Base-by-base conservation (phyloP, 2,329 filamentous ascomycete species). In the Ophiostoma novo-ulmi region DNA sequence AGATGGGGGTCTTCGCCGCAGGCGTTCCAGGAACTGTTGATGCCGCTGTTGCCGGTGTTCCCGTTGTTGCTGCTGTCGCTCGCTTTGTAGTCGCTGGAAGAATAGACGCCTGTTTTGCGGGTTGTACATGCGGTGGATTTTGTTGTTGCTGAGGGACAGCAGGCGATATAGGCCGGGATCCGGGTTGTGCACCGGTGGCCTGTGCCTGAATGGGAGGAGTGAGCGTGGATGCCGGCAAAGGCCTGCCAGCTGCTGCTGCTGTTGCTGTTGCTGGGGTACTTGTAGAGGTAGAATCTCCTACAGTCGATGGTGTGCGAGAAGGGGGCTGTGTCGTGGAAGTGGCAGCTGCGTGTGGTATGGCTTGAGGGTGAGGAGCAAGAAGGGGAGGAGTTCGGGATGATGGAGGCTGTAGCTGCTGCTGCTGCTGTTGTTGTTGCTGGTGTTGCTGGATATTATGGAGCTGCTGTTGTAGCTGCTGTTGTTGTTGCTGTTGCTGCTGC, bases 141-240 rank as follows among this genome's bases (percentile, higher is more conserved):
- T 68, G 70, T 22, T 22, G 55, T 4, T 69, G 67, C 11, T 64
- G 67, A 11, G 70, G 61, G 36, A 39, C 63, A 65, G 63, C 36
- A 22, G 63, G 63, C 5, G 68, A 64, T n/a, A 55, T 64, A 13
- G 70, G 41, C 7, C 70, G 70, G 4, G 70, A 68, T 26, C 44
- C 68, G 22, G 63, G 26, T 10, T 69, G 35, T n/a, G 68, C 38
- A n/a, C 52, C 10, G n/a, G 20, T 13, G 10, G 8, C n/a, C 3
- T 48, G 44, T 48, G 52, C 52, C 13, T 58, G 35, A 36, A 39
- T 6, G 7, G 63, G 11, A n/a, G 36, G 20, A 13, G 31, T 31
- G 26, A 31, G n/a, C 7, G 26, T 63, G 3, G 38, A 55, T 20
- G 52, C 26, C 17, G 58, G 38, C 6, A 38, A 17, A 38, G 38